Base-by-base conservation (phyloP, 768 basidiomycete species). In the Tulasnella sp. region DNA sequence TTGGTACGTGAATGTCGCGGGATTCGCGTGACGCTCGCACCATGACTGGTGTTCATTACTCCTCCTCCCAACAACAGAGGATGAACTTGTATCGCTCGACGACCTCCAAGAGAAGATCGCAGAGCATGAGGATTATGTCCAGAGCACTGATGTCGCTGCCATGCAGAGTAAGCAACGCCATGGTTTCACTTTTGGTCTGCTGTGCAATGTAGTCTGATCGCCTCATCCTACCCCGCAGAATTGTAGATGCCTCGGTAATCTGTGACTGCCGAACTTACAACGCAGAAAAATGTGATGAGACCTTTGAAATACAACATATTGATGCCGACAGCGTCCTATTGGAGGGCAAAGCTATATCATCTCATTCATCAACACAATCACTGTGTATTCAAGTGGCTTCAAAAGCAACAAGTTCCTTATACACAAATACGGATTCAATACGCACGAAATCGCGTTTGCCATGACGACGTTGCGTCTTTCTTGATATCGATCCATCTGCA, bases 91-190 rank as follows among this genome's bases (percentile, higher is more conserved):
- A 53, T 94, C 92, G 2, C 77, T 85, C 63, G 91, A 94, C 63
- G 92, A 96, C 21, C 79, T 98, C 63, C 91, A 97, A 73, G 94
- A 98, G 71, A 80, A 87, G 76, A 76, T 96, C 62, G 75, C 74
- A 4, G 91, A 87, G 65, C 82, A 88, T 61, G 88, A 90, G 11
- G 90, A 92, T 67, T 86, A 82, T 68, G 81, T 94, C 63, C 92
- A 96, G 78, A 92, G 89, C 71, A 77, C 86, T 29, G 92, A 97
- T 70, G 71, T 97, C 63, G 84, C 86, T 64, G 92, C 91, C 62
- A 93, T 93, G 91, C 91, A 92, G 73, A 92, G 89, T 91, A 70
- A 64, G 74, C 67, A 8, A n/a, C n/a, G n/a, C n/a, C 15, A 25
- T 50, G 56, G 5, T 5, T 5, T n/a, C n/a, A 48, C 34, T 15